Percentiles rank a stretch among this genome's conserved stretches.
Evolutionary conservation across 495 filamentous ascomycete genomes (phyloP).

Genomic region (Xylaria venustula): DNA sequence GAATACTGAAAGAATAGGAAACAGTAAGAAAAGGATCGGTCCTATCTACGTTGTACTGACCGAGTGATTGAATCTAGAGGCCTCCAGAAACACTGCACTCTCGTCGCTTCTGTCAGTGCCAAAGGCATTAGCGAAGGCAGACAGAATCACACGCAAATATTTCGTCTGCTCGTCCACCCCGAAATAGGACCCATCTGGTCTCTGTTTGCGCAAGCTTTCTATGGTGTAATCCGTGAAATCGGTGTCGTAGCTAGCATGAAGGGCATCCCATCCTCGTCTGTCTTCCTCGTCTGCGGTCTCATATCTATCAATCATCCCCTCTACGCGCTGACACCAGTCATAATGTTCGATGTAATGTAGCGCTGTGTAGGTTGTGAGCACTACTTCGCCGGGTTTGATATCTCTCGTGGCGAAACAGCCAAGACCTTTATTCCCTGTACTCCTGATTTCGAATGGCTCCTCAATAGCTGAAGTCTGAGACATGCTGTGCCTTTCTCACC

Average conservation of each 20-base stretch:
- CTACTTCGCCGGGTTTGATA: background rate
- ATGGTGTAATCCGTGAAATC: background rate
- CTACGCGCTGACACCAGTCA: background rate
- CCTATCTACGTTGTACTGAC: background rate
- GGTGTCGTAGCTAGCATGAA: background rate
- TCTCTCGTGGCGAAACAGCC: conserved; percentile 7
- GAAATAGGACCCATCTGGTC: background rate
- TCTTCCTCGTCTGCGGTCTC: background rate
- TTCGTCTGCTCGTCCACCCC: background rate
- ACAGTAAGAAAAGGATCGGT: too few relatives aligned
- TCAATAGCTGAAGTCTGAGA: background rate
- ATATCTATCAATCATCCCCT: background rate
- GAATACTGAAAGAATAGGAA: background rate
- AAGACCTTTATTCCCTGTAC: background rate
- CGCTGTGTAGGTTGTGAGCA: background rate
- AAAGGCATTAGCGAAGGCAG: background rate
- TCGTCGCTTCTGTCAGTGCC: background rate
- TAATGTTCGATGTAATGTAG: background rate
- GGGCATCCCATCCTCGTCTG: background rate
- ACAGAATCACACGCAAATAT: background rate
- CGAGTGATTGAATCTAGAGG: conserved; percentile 9
- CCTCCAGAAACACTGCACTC: background rate
- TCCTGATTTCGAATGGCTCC: background rate
- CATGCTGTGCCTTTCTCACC: background rate
- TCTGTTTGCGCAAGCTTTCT: background rate